phyloP scores from a whole-genome alignment of 768 basidiomycete species.

The Lactarius sp. region DNA sequence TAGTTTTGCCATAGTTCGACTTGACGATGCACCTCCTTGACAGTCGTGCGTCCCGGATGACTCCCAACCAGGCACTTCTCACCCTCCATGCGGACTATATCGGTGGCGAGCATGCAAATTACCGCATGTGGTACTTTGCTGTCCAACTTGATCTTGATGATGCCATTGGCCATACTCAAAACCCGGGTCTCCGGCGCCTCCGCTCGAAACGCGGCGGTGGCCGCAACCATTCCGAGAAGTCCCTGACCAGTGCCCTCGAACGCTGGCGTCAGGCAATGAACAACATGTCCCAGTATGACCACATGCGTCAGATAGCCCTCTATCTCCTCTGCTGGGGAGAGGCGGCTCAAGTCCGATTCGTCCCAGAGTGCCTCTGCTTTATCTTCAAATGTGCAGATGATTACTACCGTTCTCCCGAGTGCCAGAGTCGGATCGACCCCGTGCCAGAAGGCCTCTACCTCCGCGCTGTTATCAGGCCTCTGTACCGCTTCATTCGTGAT shows the following conservation, averaged over 20 bases:
- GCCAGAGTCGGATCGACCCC: conserved; percentile 86
- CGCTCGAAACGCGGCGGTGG: conserved; percentile 55
- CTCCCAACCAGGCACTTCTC: conserved; percentile 89
- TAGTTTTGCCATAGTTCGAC: conserved; percentile 61
- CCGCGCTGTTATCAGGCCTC: conserved; percentile 81
- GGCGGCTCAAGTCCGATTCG: conserved; percentile 93
- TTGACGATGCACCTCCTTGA: conserved; percentile 97
- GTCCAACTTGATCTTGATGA: conserved; percentile 98
- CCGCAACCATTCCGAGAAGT: conserved; percentile 54
- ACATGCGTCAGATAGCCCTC: conserved; percentile 91
- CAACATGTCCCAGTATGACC: conserved; percentile 97
- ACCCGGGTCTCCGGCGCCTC: conserved; percentile 84
- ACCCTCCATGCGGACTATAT: conserved; percentile 99
- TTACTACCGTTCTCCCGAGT: conserved; percentile 98
- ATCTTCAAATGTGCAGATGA: conserved; percentile 99
- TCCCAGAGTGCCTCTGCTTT: conserved; percentile 96
- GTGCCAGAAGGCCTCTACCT: conserved; percentile 96
- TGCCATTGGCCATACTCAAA: conserved; percentile 87
- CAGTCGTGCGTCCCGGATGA: conserved; percentile 95
- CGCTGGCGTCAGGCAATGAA: conserved; percentile 98
- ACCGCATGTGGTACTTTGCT: conserved; percentile 99
- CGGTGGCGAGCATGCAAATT: conserved; percentile 96
- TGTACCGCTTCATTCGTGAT: conserved; percentile 95
- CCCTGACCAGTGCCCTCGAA: conserved; percentile 77
- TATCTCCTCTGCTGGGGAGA: conserved; percentile 98